Evolutionary conservation across 2,329 filamentous ascomycete genomes (phyloP).

Genomic region (Cercospora janseana): DNA sequence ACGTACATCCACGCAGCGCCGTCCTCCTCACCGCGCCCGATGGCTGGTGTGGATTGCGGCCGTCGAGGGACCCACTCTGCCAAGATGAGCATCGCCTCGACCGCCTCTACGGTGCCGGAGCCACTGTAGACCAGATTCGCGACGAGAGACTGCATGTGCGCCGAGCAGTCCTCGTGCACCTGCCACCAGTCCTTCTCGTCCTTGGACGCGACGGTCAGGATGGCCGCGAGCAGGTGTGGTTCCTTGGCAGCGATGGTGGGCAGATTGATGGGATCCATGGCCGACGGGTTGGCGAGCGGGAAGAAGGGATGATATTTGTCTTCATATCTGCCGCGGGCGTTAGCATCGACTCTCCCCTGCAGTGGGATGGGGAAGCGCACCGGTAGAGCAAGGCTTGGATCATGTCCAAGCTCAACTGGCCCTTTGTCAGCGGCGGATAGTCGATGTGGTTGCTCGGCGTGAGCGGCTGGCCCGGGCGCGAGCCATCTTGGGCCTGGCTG

Average conservation of each 20-base stretch:
- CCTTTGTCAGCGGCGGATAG: constrained; percentile 33
- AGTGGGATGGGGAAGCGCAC: constrained; percentile 5
- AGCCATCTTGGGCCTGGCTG: constrained; percentile 9
- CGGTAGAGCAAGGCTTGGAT: constrained; percentile 33
- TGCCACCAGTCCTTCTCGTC: constrained; percentile 38
- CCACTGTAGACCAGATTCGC: constrained; percentile 35
- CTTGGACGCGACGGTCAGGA: constrained; percentile 37
- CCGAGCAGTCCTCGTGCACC: constrained; percentile 35
- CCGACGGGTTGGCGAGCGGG: constrained; percentile 33
- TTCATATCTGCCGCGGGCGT: constrained; percentile 26
- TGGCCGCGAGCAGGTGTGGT: constrained; percentile 36
- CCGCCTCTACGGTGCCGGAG: constrained; percentile 35
- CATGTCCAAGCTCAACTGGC: constrained; percentile 32
- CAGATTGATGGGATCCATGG: constrained; percentile 33
- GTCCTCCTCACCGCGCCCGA: constrained; percentile 38
- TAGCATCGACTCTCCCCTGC: not conserved
- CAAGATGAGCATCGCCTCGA: constrained; percentile 38
- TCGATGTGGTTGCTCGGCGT: constrained; percentile 27
- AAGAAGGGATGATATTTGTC: constrained; percentile 39
- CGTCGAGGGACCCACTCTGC: constrained; percentile 37
- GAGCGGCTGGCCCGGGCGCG: constrained; percentile 10
- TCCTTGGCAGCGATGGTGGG: constrained; percentile 32
- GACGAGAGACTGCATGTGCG: constrained; percentile 38
- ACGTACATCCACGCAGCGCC: constrained; percentile 39
- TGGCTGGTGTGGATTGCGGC: constrained; percentile 31